Evolutionary conservation across 2,329 filamentous ascomycete genomes (phyloP), one percentile per base, ranked within the genome.

Genomic region (Aphanocladium album): DNA sequence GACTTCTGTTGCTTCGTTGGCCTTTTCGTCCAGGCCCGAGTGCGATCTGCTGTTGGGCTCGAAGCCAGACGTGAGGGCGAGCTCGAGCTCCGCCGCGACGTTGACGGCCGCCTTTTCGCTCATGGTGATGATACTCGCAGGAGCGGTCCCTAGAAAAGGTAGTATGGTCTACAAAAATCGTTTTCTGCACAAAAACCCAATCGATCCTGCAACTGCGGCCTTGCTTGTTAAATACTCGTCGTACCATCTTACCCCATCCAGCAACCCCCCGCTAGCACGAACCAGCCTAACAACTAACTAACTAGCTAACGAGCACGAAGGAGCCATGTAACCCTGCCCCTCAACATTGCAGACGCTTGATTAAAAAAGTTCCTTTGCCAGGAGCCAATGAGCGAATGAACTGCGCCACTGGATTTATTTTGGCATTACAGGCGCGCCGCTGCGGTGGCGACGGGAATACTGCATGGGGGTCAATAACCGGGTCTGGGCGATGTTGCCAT

Each of bases 401-500:
- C 21, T 14, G 37, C 19, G 33, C 37, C 35, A n/a, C n/a, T 14
- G 3, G 33, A 50, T 27, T 9, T 19, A 25, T 17, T n/a, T 17
- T 49, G 30, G 9, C 27, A 35, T 5, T 2, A 11, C 19, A 30
- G 16, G 7, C 11, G 19, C 3, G 2, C 19, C 19, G 12, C 25
- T 33, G 30, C 30, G 30, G 23, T 19, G 30, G 19, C 19, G 43
- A 27, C 54, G 27, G 43, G 19, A 39, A 39, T 49, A 35, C 11
- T 5, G 2, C 9, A 45, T 33, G 45, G 30, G 39, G 53, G 54
- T 45, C 45, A 45, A 57, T 41, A 57, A 57, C 21, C 45, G 45
- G 54, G 54, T 39, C 54, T 57, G 45, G 54, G 21, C 30, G 43
- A 57, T 57, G 54, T 57, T 57, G 54, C 45, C 54, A 57, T 57